Percentiles rank a stretch among this genome's conserved stretches.
Conservation (phyloP, 805 yeast genomes). For the Candida lessepsii region DNA sequence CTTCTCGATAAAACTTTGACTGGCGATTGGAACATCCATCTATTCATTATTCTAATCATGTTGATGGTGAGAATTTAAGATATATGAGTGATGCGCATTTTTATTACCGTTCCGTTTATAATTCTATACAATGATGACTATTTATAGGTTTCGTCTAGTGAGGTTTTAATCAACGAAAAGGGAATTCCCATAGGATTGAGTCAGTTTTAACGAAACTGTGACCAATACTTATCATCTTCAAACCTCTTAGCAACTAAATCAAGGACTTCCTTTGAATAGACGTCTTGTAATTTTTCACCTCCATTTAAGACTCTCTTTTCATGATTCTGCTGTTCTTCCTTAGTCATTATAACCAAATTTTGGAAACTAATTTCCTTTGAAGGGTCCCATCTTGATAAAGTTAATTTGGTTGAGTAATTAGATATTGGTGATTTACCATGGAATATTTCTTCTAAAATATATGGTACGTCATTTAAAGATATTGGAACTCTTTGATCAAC, state of each 20-base stretch:
- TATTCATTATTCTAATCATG: constrained; percentile 6
- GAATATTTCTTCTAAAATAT: constrained; percentile 86
- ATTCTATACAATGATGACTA: neutral
- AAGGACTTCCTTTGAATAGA: constrained; percentile 61
- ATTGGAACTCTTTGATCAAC: constrained; percentile 75
- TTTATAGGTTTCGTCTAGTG: too few relatives aligned
- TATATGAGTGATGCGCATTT: neutral
- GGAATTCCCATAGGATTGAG: too few relatives aligned
- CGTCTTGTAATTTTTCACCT: constrained; percentile 58
- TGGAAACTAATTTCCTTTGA: constrained; percentile 60
- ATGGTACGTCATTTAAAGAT: constrained; percentile 69
- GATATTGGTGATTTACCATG: constrained; percentile 90
- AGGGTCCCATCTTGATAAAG: constrained; percentile 85
- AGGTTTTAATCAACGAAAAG: too few relatives aligned
- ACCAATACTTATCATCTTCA: constrained; percentile 71
- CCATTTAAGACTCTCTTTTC: constrained; percentile 74
- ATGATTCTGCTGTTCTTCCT: constrained; percentile 79
- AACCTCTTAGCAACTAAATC: constrained; percentile 61
- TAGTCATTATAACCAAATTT: constrained; percentile 84
- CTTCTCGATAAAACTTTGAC: constrained; percentile 1
- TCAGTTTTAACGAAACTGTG: constrained; percentile 39
- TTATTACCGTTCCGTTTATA: constrained; percentile 2
- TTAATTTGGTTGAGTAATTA: constrained; percentile 74
- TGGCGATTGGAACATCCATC: constrained; percentile 6
- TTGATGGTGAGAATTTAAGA: neutral